These are phyloP conservation scores for Trichoderma sp. DNA, from an alignment of 2,329 filamentous ascomycete genomes.

Conservation along the genomic window DNA sequence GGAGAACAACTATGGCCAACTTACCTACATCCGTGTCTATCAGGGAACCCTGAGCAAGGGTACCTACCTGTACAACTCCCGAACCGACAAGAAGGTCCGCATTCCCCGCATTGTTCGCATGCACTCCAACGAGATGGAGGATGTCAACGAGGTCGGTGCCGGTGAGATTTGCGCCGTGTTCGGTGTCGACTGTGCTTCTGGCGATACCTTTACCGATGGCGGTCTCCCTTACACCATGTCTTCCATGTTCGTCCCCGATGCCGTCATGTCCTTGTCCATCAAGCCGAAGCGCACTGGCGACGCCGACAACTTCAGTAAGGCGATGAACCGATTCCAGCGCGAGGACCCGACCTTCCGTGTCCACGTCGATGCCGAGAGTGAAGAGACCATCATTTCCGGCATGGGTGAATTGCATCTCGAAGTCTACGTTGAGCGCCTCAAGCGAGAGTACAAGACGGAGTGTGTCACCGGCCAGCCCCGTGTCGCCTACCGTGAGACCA, in stretches of 20 bases:
- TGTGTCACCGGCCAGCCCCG: constrained; percentile 95
- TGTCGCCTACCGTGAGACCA: constrained; percentile 94
- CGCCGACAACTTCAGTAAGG: constrained; percentile 92
- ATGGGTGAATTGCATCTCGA: constrained; percentile 98
- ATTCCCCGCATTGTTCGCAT: constrained; percentile 97
- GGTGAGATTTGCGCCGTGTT: constrained; percentile 99
- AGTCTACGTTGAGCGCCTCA: constrained; percentile 96
- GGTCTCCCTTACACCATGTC: constrained; percentile 91
- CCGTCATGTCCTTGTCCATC: constrained; percentile 97
- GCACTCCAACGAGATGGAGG: constrained; percentile 99
- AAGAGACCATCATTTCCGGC: constrained; percentile 96
- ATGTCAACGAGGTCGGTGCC: constrained; percentile 85
- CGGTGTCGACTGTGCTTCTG: constrained; percentile 94
- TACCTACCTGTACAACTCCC: constrained; percentile 86
- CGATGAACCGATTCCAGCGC: constrained; percentile 97
- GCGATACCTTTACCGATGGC: constrained; percentile 97
- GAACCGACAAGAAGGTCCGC: constrained; percentile 93
- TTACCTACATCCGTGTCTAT: constrained; percentile 98
- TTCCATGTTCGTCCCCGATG: constrained; percentile 96
- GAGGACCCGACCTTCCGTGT: constrained; percentile 98
- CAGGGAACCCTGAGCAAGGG: constrained; percentile 89
- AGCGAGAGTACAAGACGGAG: constrained; percentile 93
- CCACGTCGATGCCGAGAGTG: constrained; percentile 84
- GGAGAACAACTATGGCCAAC: constrained; percentile 96
- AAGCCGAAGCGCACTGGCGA: constrained; percentile 93